phyloP scores from a whole-genome alignment of 345 rosid genomes.

The Xanthoceras sorbifolium region DNA sequence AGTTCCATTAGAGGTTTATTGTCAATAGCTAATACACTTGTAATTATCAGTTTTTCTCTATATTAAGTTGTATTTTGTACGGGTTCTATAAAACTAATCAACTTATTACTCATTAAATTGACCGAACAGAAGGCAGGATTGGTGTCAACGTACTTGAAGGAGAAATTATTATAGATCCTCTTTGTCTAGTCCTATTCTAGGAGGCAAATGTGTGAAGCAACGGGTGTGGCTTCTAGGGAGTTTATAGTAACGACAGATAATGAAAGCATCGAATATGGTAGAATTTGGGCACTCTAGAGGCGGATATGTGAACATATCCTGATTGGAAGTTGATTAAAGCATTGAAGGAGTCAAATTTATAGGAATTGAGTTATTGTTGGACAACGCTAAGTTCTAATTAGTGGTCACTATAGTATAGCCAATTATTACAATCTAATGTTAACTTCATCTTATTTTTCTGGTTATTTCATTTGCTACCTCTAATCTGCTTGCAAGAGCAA shows the following conservation, averaged over 20 bases:
- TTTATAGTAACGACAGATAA: no score
- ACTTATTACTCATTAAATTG: background rate
- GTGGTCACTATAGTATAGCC: background rate
- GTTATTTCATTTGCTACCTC: background rate
- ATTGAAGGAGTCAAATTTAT: constrained; percentile 1
- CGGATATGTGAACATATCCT: background rate
- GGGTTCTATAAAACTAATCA: no score
- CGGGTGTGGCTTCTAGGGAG: no score
- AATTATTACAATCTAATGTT: background rate
- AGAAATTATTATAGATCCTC: background rate
- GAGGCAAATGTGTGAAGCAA: no score
- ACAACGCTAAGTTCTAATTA: background rate
- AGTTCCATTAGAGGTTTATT: background rate
- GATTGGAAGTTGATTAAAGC: background rate
- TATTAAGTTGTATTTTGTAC: no score
- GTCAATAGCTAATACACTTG: background rate
- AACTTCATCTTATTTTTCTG: background rate
- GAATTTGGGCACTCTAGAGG: background rate
- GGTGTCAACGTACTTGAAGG: background rate
- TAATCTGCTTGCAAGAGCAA: background rate
- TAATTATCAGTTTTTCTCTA: background rate
- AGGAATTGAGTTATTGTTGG: background rate
- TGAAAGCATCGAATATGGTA: no score
- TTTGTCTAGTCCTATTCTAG: no score
- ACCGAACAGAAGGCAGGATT: background rate